These are phyloP conservation scores for Penicillium sp. DNA, from an alignment of 2,329 filamentous ascomycete genomes.

Conservation along the genomic window DNA sequence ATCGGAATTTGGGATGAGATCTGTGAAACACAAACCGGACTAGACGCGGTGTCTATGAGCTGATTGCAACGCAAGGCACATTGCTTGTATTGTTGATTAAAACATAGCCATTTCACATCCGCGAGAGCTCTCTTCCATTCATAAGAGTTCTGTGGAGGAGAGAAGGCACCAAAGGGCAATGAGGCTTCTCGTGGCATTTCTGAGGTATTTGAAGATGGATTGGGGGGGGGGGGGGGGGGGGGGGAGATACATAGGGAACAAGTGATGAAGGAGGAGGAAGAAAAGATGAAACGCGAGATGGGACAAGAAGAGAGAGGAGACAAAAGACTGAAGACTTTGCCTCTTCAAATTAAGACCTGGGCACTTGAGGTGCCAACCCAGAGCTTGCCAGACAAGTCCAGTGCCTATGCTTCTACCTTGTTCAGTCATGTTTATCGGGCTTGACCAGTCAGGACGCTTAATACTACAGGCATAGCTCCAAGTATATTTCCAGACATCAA, in stretches of 20 bases:
- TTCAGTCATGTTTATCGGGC: neutral
- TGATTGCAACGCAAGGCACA: conserved; percentile 37
- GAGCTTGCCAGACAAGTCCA: neutral
- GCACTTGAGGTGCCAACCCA: neutral
- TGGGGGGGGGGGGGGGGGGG: too few relatives aligned
- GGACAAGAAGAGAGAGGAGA: neutral
- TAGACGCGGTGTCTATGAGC: conserved; percentile 28
- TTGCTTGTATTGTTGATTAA: conserved; percentile 43
- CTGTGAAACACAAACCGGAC: conserved; percentile 26
- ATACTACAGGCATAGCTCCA: neutral
- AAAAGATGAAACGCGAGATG: neutral
- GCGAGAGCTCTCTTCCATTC: conserved; percentile 38
- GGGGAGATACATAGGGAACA: too few relatives aligned
- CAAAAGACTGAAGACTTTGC: neutral
- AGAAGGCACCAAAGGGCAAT: conserved; percentile 19
- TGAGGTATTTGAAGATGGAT: neutral
- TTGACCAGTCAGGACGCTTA: neutral
- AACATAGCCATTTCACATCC: conserved; percentile 39
- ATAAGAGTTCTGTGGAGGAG: conserved; percentile 21
- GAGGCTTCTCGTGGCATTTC: conserved; percentile 4
- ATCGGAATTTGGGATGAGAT: neutral
- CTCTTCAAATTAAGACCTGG: neutral
- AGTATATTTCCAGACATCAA: neutral
- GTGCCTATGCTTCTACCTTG: neutral
- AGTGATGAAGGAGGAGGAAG: neutral